Base-by-base conservation (phyloP, 2,329 filamentous ascomycete species). In the Colletotrichum costaricense region DNA sequence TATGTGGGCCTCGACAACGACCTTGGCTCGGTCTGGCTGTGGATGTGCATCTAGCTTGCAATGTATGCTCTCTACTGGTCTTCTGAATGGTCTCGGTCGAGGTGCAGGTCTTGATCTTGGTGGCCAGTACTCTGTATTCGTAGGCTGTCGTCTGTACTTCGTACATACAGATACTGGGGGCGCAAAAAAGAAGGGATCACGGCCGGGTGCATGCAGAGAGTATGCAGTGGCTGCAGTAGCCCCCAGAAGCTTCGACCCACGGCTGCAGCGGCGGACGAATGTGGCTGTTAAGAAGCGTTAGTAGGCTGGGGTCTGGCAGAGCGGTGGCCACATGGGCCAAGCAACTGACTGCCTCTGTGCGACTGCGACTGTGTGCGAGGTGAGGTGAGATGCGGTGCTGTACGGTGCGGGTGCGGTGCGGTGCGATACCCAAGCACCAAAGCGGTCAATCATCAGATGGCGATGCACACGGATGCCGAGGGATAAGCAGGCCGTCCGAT, bases 211-310 rank as follows among this genome's bases (percentile, higher is more conserved):
- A 74, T 71, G 69, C 71, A 74, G 57, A 56, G 33, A 57, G 46
- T 65, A 68, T 54, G 63, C 63, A 59, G 64, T 38, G 62, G 64
- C 14, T 73, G 67, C 71, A 73, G 67, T 66, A 73, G 67, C 52
- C 65, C 42, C 57, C 63, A 74, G 72, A 74, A 72, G 68, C 72
- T 74, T 72, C 59, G 63, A 66, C 58, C 68, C 63, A 63, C 57
- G 57, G 72, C 72, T 74, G 72, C 72, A 74, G 69, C 63, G 57
- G 57, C 63, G 68, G 59, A 63, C 72, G 68, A 74, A 74, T 63
- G 58, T 56, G 72, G 72, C 69, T 72, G 63, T 57, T 72, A 57
- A 63, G 33, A 73, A 73, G 65, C 58, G 65, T 69, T 38, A 24
- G 35, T 67, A 54, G 26, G 35, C 63, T 57, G 11, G 69, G 49